phyloP scores from a whole-genome alignment of 768 basidiomycete species.

The Candolleomyces eurysporus region DNA sequence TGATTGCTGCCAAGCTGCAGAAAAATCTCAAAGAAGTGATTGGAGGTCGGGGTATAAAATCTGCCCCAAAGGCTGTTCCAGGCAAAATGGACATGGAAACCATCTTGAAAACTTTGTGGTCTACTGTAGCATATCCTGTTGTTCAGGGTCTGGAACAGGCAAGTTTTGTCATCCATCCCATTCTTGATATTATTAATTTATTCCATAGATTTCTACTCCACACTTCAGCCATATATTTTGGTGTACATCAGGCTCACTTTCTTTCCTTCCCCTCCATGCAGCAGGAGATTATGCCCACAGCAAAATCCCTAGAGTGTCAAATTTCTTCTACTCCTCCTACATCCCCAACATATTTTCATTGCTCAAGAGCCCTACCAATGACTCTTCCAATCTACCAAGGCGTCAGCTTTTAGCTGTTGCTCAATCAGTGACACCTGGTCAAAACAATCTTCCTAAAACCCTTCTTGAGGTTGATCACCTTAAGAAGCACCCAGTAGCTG shows the following conservation, averaged over 20 bases:
- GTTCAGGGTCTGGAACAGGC: neutral
- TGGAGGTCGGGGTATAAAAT: too few species aligned
- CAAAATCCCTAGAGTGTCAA: too few species aligned
- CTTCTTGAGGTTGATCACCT: slow-evolving; percentile 1
- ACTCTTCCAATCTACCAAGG: neutral
- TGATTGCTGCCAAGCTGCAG: neutral
- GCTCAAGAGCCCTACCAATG: neutral
- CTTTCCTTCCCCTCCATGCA: slow-evolving; percentile 7
- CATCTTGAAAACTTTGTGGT: neutral
- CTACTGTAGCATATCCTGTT: neutral
- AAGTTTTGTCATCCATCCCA: too few species aligned
- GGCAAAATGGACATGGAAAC: neutral
- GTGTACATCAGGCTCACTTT: slow-evolving; percentile 7
- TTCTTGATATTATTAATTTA: neutral
- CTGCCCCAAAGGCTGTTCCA: too few species aligned
- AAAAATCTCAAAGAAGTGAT: neutral
- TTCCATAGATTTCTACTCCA: neutral
- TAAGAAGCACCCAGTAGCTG: neutral
- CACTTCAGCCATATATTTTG: neutral
- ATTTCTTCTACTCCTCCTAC: slow-evolving; percentile 9
- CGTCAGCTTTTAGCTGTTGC: slow-evolving; percentile 2
- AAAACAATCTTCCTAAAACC: slow-evolving; percentile 8
- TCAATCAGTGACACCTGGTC: neutral
- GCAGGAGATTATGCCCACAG: slow-evolving; percentile 4
- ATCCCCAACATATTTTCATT: neutral